Conservation (phyloP, 805 yeast species). For the Zygotorulaspora florentina region DNA sequence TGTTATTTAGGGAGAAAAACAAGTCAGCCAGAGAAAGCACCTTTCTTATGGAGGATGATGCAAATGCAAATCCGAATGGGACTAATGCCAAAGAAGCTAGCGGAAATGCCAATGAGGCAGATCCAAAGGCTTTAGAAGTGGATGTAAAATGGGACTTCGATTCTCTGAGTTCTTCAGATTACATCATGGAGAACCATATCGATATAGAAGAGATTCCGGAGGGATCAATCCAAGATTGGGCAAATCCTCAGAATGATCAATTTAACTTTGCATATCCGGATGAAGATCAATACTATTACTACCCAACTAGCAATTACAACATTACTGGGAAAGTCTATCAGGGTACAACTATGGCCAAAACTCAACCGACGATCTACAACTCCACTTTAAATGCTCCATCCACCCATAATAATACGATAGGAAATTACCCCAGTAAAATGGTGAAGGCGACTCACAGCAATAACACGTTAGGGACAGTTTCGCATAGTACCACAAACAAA, state of each 20-base stretch:
- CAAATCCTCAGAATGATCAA: conserved; percentile 21
- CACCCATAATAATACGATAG: conserved; percentile 19
- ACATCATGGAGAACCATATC: conserved; percentile 67
- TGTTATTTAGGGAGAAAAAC: conserved; percentile 69
- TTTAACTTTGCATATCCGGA: conserved; percentile 34
- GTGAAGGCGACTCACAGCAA: conserved; percentile 32
- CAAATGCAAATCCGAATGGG: conserved; percentile 13
- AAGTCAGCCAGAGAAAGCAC: conserved; percentile 52
- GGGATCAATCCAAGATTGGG: conserved; percentile 27
- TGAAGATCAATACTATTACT: conserved; percentile 29
- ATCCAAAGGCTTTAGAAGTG: conserved; percentile 22
- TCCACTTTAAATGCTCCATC: conserved; percentile 30
- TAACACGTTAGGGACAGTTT: conserved; percentile 25
- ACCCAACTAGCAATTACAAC: conserved; percentile 22
- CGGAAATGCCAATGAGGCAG: conserved; percentile 7
- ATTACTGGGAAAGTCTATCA: conserved; percentile 21
- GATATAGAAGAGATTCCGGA: conserved; percentile 38
- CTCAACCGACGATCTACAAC: conserved; percentile 21
- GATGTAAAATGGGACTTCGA: conserved; percentile 88
- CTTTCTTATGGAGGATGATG: conserved; percentile 38
- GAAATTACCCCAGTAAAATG: conserved; percentile 19
- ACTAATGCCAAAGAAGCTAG: conserved; percentile 2
- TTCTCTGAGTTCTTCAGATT: conserved; percentile 68
- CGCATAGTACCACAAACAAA: conserved; percentile 29
- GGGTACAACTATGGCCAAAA: conserved; percentile 32